Percentiles rank a stretch among this genome's conserved stretches.
phyloP scores from a whole-genome alignment of 2,329 filamentous ascomycete species.

The Proliferodiscus dingleyae region DNA sequence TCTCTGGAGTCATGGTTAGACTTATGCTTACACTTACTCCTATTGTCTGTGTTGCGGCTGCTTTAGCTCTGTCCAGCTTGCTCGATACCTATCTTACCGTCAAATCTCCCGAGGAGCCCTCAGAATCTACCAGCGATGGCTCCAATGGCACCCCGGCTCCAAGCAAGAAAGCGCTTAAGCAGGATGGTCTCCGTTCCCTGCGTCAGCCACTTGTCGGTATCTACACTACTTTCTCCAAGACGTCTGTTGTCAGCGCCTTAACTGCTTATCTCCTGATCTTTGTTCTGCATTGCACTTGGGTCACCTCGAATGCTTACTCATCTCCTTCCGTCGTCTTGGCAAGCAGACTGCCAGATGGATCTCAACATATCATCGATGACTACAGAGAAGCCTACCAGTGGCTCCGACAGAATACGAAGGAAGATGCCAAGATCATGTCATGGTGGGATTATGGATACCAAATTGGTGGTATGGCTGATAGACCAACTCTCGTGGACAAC shows the following conservation, averaged over 20 bases:
- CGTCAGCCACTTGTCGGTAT: slow-evolving; percentile 75
- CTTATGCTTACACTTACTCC: slow-evolving; percentile 97
- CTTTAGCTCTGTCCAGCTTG: slow-evolving; percentile 80
- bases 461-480: slow-evolving; percentile 98
- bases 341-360: slow-evolving; percentile 86
- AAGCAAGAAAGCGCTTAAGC: slow-evolving; percentile 51
- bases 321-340: slow-evolving; percentile 96
- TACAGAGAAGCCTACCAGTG: slow-evolving; percentile 99
- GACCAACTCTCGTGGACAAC: slow-evolving; percentile 96
- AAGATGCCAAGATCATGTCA: slow-evolving; percentile 97
- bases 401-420: slow-evolving; percentile 92
- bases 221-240: slow-evolving; percentile 75
- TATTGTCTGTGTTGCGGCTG: slow-evolving; percentile 90
- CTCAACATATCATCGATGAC: slow-evolving; percentile 97
- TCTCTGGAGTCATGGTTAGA: slow-evolving; percentile 98
- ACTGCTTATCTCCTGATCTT: slow-evolving; percentile 84
- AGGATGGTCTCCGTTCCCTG: slow-evolving; percentile 61
- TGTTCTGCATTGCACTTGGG: slow-evolving; percentile 97
- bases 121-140: slow-evolving; percentile 38
- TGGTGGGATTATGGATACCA: slow-evolving; percentile 99
- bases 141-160: slow-evolving; percentile 37
- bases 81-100: slow-evolving; percentile 78
- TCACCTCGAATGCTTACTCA: slow-evolving; percentile 97
- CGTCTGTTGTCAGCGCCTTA: slow-evolving; percentile 66
- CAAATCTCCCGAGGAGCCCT: slow-evolving; percentile 53